Evolutionary conservation across 345 rosid species (phyloP).

Genomic region (Kandelia obovata): DNA sequence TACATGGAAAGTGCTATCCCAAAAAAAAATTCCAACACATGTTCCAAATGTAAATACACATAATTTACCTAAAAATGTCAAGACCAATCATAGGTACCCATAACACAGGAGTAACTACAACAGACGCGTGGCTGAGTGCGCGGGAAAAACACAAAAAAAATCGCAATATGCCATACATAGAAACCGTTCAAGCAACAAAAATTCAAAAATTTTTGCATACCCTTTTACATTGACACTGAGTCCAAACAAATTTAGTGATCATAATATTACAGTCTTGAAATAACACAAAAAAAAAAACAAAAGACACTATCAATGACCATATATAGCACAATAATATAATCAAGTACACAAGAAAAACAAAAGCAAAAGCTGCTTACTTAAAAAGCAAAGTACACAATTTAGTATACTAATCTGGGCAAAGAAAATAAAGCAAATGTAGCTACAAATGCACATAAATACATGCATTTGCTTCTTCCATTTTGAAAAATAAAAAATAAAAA

Average conservation of each 20-base stretch:
- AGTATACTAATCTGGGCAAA: slow-evolving; percentile 17
- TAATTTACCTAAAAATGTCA: background rate
- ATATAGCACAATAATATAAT: slow-evolving; percentile 3
- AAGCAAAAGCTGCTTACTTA: slow-evolving; percentile 9
- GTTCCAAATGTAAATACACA: background rate
- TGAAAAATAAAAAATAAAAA: background rate
- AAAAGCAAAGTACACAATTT: slow-evolving; percentile 18
- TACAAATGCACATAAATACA: slow-evolving; percentile 14
- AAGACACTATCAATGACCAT: slow-evolving; percentile 1
- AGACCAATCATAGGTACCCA: background rate
- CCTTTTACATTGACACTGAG: slow-evolving; percentile 13
- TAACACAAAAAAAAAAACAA: slow-evolving; percentile 1
- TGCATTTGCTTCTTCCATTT: slow-evolving; percentile 20
- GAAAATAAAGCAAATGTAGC: slow-evolving; percentile 31
- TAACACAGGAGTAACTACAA: too few relatives aligned
- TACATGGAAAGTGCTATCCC: slow-evolving; percentile 6
- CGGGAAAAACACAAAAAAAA: background rate
- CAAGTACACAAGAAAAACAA: background rate
- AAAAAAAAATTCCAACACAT: background rate
- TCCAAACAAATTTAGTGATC: slow-evolving; percentile 5
- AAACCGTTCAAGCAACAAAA: slow-evolving; percentile 13
- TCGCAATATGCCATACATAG: background rate
- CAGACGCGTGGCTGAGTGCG: background rate
- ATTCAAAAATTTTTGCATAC: background rate
- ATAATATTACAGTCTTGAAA: background rate